Percentiles rank a stretch among this genome's conserved stretches.
phyloP scores from a whole-genome alignment of 441 rosid genomes.

The Corymbia calophylla region DNA sequence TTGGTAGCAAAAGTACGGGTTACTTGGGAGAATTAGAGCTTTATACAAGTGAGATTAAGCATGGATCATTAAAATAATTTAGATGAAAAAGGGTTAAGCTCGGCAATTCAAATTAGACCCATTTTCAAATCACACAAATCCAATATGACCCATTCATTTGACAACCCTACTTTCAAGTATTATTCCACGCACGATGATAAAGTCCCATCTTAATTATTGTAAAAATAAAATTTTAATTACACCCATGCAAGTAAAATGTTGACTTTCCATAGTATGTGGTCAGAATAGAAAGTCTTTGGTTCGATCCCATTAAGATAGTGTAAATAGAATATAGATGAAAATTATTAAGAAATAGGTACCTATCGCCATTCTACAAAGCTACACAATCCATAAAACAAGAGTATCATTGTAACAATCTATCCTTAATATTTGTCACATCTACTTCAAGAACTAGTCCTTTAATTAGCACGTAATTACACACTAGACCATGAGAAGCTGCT shows the following conservation, averaged over 20 bases:
- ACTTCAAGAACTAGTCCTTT: background rate
- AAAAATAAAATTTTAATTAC: too few species aligned
- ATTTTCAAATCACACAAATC: background rate
- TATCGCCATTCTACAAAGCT: background rate
- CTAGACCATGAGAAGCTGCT: constrained; percentile 32
- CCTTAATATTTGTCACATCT: background rate
- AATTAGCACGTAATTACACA: background rate
- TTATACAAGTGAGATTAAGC: background rate
- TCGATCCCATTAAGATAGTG: background rate
- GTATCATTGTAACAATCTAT: background rate
- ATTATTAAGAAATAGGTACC: background rate
- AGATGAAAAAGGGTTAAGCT: background rate
- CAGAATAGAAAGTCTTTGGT: background rate
- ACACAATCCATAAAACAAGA: background rate
- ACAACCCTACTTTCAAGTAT: background rate
- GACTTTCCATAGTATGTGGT: background rate
- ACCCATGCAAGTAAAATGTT: background rate
- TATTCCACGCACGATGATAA: background rate
- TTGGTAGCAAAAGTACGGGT: background rate
- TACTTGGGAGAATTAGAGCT: background rate
- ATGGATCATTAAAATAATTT: background rate
- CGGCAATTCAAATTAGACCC: background rate
- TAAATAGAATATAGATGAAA: background rate
- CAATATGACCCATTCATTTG: background rate
- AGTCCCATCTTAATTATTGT: background rate